Percentiles rank a stretch among this genome's conserved stretches.
phyloP scores from a whole-genome alignment of 2,329 filamentous ascomycete species.

The Cytospora schulzeri region DNA sequence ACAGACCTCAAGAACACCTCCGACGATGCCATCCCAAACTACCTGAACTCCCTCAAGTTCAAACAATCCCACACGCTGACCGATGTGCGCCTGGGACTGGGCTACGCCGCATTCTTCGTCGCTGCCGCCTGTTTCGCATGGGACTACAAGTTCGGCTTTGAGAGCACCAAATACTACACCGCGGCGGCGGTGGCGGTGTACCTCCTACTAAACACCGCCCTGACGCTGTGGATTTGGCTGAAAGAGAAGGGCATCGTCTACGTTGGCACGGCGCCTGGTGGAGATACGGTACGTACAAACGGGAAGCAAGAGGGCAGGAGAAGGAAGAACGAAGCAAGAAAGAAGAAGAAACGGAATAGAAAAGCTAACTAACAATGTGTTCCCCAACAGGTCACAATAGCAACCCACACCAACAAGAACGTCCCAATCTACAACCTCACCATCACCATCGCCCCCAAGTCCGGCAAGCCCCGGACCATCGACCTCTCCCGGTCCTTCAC shows the following conservation, averaged over 20 bases:
- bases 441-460: conserved; percentile 53
- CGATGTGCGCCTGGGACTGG: conserved; percentile 81
- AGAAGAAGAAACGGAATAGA: neutral
- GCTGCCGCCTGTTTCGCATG: conserved; percentile 84
- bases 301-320: neutral
- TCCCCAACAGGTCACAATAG: conserved; percentile 66
- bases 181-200: conserved; percentile 78
- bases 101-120: conserved; percentile 79
- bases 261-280: conserved; percentile 66
- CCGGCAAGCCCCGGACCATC: conserved; percentile 45
- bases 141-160: conserved; percentile 91
- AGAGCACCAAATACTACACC: conserved; percentile 80
- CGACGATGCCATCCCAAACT: conserved; percentile 92
- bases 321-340: neutral
- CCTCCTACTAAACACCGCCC: conserved; percentile 72
- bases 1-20: conserved; percentile 94
- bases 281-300: conserved; percentile 59
- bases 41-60: conserved; percentile 87
- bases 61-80: conserved; percentile 77
- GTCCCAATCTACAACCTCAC: conserved; percentile 78
- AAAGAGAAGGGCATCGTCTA: conserved; percentile 85
- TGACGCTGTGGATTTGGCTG: conserved; percentile 83
- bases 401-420: conserved; percentile 75
- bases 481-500: conserved; percentile 67
- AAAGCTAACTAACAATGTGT: neutral